Base-by-base conservation (phyloP, 2,329 filamentous ascomycete species). In the Onygenales sp. region DNA sequence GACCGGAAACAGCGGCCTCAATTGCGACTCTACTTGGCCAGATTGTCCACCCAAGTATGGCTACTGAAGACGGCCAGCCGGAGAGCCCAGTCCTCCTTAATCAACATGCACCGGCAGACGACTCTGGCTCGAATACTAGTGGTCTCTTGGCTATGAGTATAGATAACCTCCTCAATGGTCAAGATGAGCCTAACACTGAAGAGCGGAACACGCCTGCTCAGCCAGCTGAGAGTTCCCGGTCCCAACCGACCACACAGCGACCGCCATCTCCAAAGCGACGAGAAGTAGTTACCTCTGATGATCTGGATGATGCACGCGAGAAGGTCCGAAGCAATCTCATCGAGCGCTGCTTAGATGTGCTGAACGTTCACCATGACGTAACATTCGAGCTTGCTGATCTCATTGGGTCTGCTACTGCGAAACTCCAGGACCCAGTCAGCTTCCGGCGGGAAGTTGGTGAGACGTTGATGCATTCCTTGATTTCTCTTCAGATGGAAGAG, bases 351-450 rank as follows among this genome's bases (percentile, higher is more conserved):
- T 76, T 98, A 21, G 91, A 96, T 63, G 84, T 97, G 36, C 84
- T 98, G 51, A 87, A 92, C 66, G 85, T 86, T 39, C 91, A 97
- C 61, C 85, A 91, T 11, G 84, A 88, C 60, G 84, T 92, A 9
- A 94, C 93, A 0, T 93, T 96, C 61, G 92, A 97, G 64, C 77
- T 98, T 46, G 83, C 90, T 0, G 91, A 96, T 62, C 77, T 98
- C 17, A 91, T 98, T 52, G 81, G 81, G 39, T 84, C 85, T 3
- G 85, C 89, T 27, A 81, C 82, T 7, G 73, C 76, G 33, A 85
- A 82, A 63, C 85, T 73, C 60, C 80, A 65, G 64, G 83, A 80
- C 66, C 81, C 69, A 59, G 78, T 69, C 60, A 78, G 69, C 63
- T 78, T 64, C 71, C 79, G 85, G 42, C 81, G 83, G 57, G 87